phyloP scores from a whole-genome alignment of 306 rosid genomes.

The Dalbergia cochinchinensis region DNA sequence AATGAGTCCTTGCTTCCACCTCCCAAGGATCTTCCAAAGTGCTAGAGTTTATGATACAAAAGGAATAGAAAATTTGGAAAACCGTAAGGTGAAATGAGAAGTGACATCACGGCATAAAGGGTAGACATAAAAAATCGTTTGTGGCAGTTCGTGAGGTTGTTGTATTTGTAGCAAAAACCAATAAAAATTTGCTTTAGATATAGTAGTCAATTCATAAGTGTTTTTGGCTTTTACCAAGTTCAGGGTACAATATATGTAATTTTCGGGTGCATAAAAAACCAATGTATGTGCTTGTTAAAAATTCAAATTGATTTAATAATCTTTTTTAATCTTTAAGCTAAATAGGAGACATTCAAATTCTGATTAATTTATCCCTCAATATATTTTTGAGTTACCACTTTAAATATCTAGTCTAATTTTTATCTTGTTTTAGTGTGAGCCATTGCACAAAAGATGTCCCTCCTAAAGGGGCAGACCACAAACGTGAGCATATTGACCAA shows the following conservation, averaged over 20 bases:
- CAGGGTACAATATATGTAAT: conserved; percentile 23
- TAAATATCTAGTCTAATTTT: too few relatives aligned
- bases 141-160: conserved; percentile 21
- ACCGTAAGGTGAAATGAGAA: conserved; percentile 13
- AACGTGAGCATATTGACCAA: neutral
- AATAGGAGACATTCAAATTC: too few relatives aligned
- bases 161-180: conserved; percentile 25
- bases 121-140: conserved; percentile 34
- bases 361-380: too few relatives aligned
- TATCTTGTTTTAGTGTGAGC: neutral
- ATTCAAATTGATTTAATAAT: neutral
- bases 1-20: conserved; percentile 65
- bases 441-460: conserved; percentile 15
- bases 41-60: conserved; percentile 51
- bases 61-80: conserved; percentile 10
- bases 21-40: conserved; percentile 68
- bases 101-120: conserved; percentile 29
- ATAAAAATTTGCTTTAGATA: conserved; percentile 35
- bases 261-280: conserved; percentile 29
- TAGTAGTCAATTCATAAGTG: neutral
- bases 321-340: neutral
- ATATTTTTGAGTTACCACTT: too few relatives aligned
- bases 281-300: conserved; percentile 19
- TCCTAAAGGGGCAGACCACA: neutral
- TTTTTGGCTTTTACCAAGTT: neutral